Base-by-base conservation (phyloP, 805 yeast genomes). In the Clavispora asparagi region DNA sequence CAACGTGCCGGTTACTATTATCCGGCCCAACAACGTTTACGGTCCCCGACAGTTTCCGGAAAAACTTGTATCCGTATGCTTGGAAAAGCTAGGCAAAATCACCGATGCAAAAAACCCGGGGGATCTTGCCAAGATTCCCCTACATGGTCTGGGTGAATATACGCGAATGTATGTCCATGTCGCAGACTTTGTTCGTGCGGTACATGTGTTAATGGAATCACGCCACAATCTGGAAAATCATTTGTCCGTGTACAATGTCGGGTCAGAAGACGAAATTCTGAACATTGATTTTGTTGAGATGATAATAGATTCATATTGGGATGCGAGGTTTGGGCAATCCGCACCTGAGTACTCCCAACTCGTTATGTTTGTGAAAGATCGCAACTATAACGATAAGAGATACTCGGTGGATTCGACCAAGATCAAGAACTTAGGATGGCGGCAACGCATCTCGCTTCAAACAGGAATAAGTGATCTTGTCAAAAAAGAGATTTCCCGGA, bases 41-140 rank as follows among this genome's bases (percentile, higher is more conserved):
- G 83, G 83, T 1, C 74, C 78, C 1, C 59, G 68, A 27, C 84
- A 79, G 54, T 73, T 68, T 51, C 81, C 81, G 0, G 83, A 79
- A 43, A 79, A 79, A 49, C 64, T 79, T 28, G 70, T 79, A 4
- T 78, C 73, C 0, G 46, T 53, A 35, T 38, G 48, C n/a, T 45
- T 52, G 7, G 42, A 47, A 13, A 46, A 60, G 30, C 41, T 49
- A 25, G 17, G 25, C 28, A 12, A 42, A 7, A 14, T 33, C 2
- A 4, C 9, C 9, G n/a, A 16, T 23, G 37, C 19, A 6, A 33
- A n/a, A 10, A 10, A 10, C 11, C 25, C 11, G 6, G 45, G 32
- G 3, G 25, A 27, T 4, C 36, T 40, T 5, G 19, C 14, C 1
- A 51, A 53, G 31, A 62, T 77, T 19, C 59, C 61, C 0, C 49